Evolutionary conservation across 257 asterid species (phyloP), one percentile per base, ranked within the genome.

Genomic region (Fraxinus pennsylvanica): DNA sequence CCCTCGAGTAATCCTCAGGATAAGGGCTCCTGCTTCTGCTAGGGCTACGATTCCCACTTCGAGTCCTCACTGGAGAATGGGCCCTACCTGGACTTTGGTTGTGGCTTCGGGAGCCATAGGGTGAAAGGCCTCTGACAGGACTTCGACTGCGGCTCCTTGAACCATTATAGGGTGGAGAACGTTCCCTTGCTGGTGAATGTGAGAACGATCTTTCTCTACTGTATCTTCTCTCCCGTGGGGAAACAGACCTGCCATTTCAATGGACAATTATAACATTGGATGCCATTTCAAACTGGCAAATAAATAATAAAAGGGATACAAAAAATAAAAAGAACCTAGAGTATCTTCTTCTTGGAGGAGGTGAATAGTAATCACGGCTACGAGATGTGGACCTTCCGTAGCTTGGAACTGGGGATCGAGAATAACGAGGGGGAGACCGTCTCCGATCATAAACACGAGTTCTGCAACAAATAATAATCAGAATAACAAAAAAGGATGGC

Each of bases 371-470:
- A 39, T 87, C 97, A 72, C 90, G 96, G 81, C 87, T 78, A 36
- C 76, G 94, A 30, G 97, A 88, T 25, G 79, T 83, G 47, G 96
- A 88, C 80, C 91, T 84, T 68, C 82, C 91, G 82, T 88, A 83
- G 17, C 91, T 90, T 4, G 92, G 89, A 8, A 94, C 90, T 32
- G 99, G 98, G 41, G 99, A 91, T 3, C 90, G 93, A 32, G 97
- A 63, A 86, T 91, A 89, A 14, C 94, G 93, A 8, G 89, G 90
- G 9, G 96, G 97, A 29, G 96, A 92, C 27, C 97, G 87, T 83
- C 99, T 90, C 66, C 97, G 82, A 54, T 96, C 98, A 83, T 93
- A 87, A 76, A 72, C 86, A 12, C 97, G 92, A 3, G 96, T 84
- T 81, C 97, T 86, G 79, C 70, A 57, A 25, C 32, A 39, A 39